Evolutionary conservation across 1,284 basidiomycete genomes (phyloP).

Genomic region (Cryptococcus depauperatus): DNA sequence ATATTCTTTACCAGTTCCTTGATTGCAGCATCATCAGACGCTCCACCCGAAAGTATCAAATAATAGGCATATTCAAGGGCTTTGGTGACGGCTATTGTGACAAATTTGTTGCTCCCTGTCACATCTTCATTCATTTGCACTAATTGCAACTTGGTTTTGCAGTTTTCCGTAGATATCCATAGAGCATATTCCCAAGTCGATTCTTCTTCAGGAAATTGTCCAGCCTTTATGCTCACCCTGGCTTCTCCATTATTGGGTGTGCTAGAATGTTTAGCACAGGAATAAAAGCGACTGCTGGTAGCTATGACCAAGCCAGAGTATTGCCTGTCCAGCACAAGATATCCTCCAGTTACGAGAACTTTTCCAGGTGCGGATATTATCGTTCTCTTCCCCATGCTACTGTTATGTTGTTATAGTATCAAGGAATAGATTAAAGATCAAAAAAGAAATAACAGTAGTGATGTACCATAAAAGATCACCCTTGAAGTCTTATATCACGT

Average conservation of each 20-base stretch:
- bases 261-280: constrained; percentile 37
- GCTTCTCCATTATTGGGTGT: constrained; percentile 16
- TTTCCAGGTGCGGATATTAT: constrained; percentile 90
- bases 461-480: too few species aligned
- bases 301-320: constrained; percentile 81
- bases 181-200: constrained; percentile 63
- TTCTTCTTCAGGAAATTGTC: constrained; percentile 73
- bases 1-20: constrained; percentile 39
- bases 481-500: too few species aligned
- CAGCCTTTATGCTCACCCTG: constrained; percentile 68
- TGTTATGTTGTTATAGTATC: too few species aligned
- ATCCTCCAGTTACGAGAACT: constrained; percentile 87
- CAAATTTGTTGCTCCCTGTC: constrained; percentile 69
- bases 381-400: constrained; percentile 35
- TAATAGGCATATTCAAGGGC: constrained; percentile 62
- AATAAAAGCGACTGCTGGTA: constrained; percentile 89
- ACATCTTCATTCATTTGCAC: constrained; percentile 14
- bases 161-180: too few species aligned
- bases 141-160: constrained; percentile 6
- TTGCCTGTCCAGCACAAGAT: constrained; percentile 78
- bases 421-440: too few species aligned
- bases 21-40: constrained; percentile 36
- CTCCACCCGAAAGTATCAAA: constrained; percentile 46
- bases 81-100: constrained; percentile 74
- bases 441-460: too few species aligned